Base-by-base conservation (phyloP, 768 basidiomycete species). In the Lactarius quietus region DNA sequence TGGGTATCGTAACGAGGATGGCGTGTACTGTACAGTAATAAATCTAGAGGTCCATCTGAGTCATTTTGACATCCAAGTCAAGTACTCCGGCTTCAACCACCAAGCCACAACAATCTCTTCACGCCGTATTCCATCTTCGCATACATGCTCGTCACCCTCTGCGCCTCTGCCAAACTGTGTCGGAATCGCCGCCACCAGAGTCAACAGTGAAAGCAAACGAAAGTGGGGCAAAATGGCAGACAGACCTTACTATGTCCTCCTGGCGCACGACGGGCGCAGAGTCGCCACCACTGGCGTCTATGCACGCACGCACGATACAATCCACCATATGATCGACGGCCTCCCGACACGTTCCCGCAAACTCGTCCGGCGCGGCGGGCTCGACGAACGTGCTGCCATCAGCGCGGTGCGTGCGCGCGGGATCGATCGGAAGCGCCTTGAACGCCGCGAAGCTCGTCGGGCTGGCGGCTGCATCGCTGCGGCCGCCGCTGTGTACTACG, bases 101-200 rank as follows among this genome's bases (percentile, higher is more conserved):
- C 91, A 56, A 96, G 76, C 94, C 94, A 96, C 65, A 96, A 76
- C 73, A 96, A 77, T 68, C 93, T 81, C 81, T 95, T 98, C 58
- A 97, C 81, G 0, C 92, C 92, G 74, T 96, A 93, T 72, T 97
- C 95, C 86, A 96, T 89, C 78, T 94, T 93, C 17, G 93, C 85
- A 74, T 92, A 90, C 69, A 95, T 80, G 66, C 87, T 91, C 3
- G 93, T 97, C 80, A 88, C 87, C 61, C 85, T 82, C 74, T 89
- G 87, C 2, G 95, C 95, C 70, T 97, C 93, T 8, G 83, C 82
- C 69, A 95, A 74, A 70, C 93, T 95, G 69, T 62, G 56, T 64
- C 26, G 60, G 69, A 62, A 57, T 64, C 28, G 59, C 63, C 68
- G n/a, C 54, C 12, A 51, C 26, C 33, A 68, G 62, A 54, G 48